A percentile compares a stretch with the other conserved stretches of the same genome.
Evolutionary conservation across 2,329 filamentous ascomycete genomes (phyloP).

Genomic region (Pyrenochaeta sp.): DNA sequence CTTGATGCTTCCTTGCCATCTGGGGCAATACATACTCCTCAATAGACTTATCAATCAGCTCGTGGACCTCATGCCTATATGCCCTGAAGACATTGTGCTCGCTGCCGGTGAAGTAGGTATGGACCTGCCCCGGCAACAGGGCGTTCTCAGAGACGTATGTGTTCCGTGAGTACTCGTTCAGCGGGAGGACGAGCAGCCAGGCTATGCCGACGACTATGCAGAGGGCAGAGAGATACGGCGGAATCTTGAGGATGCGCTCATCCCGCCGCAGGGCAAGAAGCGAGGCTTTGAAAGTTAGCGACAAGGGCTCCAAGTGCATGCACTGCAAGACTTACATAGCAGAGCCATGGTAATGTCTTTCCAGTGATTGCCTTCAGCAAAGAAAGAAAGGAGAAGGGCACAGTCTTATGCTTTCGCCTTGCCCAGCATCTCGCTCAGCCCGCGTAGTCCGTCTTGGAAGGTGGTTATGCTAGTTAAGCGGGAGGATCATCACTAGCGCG

Average conservation of each 20-base stretch:
- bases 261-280: slow-evolving; percentile 78
- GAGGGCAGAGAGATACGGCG: slow-evolving; percentile 85
- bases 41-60: slow-evolving; percentile 57
- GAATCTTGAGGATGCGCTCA: slow-evolving; percentile 81
- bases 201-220: slow-evolving; percentile 85
- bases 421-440: slow-evolving; percentile 15
- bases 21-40: slow-evolving; percentile 43
- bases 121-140: slow-evolving; percentile 91
- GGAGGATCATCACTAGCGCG: slow-evolving; percentile 24
- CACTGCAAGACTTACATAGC: slow-evolving; percentile 36
- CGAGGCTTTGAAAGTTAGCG: slow-evolving; percentile 55
- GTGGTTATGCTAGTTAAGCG: slow-evolving; percentile 17
- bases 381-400: slow-evolving; percentile 10
- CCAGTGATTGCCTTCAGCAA: slow-evolving; percentile 11
- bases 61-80: slow-evolving; percentile 83
- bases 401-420: slow-evolving; percentile 18
- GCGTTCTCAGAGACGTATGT: slow-evolving; percentile 99
- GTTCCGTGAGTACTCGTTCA: slow-evolving; percentile 87
- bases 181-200: slow-evolving; percentile 89
- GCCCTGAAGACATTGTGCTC: slow-evolving; percentile 95
- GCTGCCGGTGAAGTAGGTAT: slow-evolving; percentile 96
- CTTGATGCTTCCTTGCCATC: not conserved
- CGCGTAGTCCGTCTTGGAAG: slow-evolving; percentile 21
- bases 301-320: not conserved
- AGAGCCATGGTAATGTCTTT: slow-evolving; percentile 41